These are phyloP conservation scores for Tricholoma sp. DNA, from an alignment of 768 basidiomycete genomes.

Conservation along the genomic window DNA sequence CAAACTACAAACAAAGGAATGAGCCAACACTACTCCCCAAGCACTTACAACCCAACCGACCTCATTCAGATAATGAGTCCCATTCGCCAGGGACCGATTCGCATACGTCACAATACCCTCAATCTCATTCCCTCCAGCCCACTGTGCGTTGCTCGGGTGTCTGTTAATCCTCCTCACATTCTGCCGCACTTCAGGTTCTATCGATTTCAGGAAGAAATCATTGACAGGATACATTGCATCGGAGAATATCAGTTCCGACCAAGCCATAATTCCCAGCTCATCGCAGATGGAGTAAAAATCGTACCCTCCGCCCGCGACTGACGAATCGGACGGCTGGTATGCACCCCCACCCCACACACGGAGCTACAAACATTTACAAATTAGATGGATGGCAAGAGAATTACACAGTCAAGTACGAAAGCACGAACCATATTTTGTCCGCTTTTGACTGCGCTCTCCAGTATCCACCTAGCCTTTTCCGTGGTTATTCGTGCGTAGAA, in stretches of 20 bases:
- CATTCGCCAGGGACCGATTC: conserved; percentile 33
- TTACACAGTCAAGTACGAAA: background rate
- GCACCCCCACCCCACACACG: conserved; percentile 58
- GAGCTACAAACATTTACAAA: conserved; percentile 28
- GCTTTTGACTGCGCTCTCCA: conserved; percentile 48
- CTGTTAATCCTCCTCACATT: conserved; percentile 50
- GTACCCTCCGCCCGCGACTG: conserved; percentile 41
- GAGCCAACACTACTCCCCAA: background rate
- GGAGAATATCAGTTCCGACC: conserved; percentile 60
- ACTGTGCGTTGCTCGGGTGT: conserved; percentile 53
- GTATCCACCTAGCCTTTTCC: conserved; percentile 48
- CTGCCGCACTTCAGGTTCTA: conserved; percentile 52
- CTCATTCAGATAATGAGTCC: conserved; percentile 45
- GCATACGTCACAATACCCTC: conserved; percentile 44
- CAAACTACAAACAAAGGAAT: conserved; percentile 29
- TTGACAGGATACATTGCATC: conserved; percentile 53
- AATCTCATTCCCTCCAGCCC: conserved; percentile 60
- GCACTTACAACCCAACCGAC: conserved; percentile 19
- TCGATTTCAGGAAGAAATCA: conserved; percentile 42
- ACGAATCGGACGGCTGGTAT: conserved; percentile 40
- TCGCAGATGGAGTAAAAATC: conserved; percentile 55
- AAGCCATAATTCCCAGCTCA: conserved; percentile 54
- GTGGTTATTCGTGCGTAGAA: conserved; percentile 49
- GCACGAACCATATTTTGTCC: conserved; percentile 55
- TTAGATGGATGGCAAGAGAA: no score